Evolutionary conservation across 768 basidiomycete species (phyloP), one percentile per base, ranked within the genome.

Genomic region (Auriculariales sp.): DNA sequence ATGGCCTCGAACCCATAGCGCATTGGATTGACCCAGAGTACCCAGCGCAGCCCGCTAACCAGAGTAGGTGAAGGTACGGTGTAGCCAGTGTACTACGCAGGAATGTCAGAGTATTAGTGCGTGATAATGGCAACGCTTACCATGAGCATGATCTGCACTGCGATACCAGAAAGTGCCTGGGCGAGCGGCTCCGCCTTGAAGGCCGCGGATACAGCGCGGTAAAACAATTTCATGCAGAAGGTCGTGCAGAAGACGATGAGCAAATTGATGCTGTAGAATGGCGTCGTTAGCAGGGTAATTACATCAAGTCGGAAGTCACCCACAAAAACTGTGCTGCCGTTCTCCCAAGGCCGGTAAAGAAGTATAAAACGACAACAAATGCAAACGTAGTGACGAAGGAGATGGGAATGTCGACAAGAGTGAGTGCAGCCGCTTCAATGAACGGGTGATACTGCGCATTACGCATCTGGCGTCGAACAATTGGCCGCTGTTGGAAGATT

Each of bases 151-250:
- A 69, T 64, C 55, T 83, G 66, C 30, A 77, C 63, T 14, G 69
- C 52, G 53, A 77, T 57, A 44, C 74, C 78, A 6, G 73, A 76
- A 10, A 81, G 53, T 6, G 80, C 71, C 56, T 79, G 79, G 5
- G 82, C 81, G 0, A 77, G 72, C 0, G 81, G 76, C 48, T 76
- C 73, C 9, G 70, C 67, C 42, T 69, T 69, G 58, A 81, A 78
- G 4, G 69, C 68, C 0, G 83, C 61, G 28, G 82, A 83, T 50
- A 84, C 73, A 0, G 78, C 78, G 33, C 87, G 69, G 77, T 91
- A 94, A 70, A 91, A 86, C 0, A 78, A 83, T 63, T 86, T 83
- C 78, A 91, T 82, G 22, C 76, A 62, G 47, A 89, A 66, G 61
- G 75, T 86, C 1, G 77, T 73, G 22, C 75, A n/a, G 47, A 63